Evolutionary conservation across 1,284 basidiomycete genomes (phyloP), one percentile per base, ranked within the genome.

Genomic region (Cerioporus squamosus): DNA sequence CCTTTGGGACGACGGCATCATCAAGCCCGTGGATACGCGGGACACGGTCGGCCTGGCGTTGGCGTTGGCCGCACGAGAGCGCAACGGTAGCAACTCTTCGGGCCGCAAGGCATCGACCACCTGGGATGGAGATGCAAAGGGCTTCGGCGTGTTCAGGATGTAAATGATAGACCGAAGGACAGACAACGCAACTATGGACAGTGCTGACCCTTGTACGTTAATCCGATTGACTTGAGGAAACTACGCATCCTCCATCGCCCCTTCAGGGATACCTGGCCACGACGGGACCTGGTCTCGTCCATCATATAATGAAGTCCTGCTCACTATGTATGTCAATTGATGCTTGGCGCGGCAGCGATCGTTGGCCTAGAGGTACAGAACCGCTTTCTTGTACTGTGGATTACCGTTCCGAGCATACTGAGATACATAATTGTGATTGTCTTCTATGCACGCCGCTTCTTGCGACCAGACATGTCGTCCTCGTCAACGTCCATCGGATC

Each of bases 1-100:
- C 26, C 75, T 98, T 51, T 97, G 94, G 95, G 95, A 97, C 72
- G 95, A 98, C 71, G 95, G 95, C 1, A 93, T 98, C 63, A 95
- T 98, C 72, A 85, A 85, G 64, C 95, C 95, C 2, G 85, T 84
- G n/a, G 95, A 98, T 71, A 98, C 95, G 0, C 81, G 95, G 48
- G 89, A 94, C 74, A 87, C 91, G 0, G 83, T 97, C 46, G 95
- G 94, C 4, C 80, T 98, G 2, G 93, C 88, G 10, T 82, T 98
- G 24, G 90, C 88, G 18, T 79, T 97, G 17, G 86, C 91, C 26
- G 83, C 85, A 20, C 76, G 87, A 53, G 73, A 76, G 59, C 70
- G 72, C 15, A 59, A 70, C 43, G 72, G 66, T 39, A 55, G 65
- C 22, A 55, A 53, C 24, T 60, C 55, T 2, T 26, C 22, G 18